Conservation (phyloP, 73 alveolate species). For the Halteria grandinella region DNA sequence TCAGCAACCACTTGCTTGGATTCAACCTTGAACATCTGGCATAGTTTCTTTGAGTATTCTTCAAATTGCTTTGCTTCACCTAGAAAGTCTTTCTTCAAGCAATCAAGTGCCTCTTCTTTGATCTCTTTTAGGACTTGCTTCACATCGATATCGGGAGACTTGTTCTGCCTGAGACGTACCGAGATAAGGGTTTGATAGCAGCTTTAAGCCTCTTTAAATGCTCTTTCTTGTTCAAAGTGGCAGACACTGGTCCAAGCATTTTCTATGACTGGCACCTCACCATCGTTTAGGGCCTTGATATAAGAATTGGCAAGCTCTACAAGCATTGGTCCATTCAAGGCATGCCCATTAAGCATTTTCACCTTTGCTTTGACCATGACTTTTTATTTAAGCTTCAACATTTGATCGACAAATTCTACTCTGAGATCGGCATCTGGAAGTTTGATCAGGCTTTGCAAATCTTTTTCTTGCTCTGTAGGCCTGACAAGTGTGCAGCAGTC, state of each 20-base stretch:
- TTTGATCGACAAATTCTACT: constrained; percentile 86
- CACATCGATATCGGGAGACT: constrained; percentile 1
- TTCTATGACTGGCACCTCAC: constrained; percentile 95
- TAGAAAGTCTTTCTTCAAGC: not conserved
- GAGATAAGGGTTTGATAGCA: too few relatives aligned
- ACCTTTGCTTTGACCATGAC: constrained; percentile 80
- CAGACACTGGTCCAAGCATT: constrained; percentile 95
- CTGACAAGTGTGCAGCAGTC: constrained; percentile 96
- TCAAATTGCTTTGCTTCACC: not conserved
- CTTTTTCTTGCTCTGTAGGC: constrained; percentile 91
- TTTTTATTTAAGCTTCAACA: constrained; percentile 78
- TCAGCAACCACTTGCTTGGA: not conserved
- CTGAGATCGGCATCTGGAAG: constrained; percentile 79
- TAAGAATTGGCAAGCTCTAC: constrained; percentile 86
- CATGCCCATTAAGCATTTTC: constrained; percentile 85
- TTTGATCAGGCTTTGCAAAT: constrained; percentile 71
- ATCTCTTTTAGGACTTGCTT: not conserved
- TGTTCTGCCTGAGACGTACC: too few relatives aligned
- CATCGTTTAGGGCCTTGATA: constrained; percentile 89
- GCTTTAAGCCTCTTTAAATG: constrained; percentile 46
- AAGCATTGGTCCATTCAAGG: constrained; percentile 85
- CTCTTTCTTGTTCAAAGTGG: constrained; percentile 86
- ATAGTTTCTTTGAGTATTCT: constrained; percentile 5
- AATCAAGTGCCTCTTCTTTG: constrained; percentile 13
- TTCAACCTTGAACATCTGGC: not conserved